Conservation (phyloP, 345 rosid species). For the Murraya koenigii region DNA sequence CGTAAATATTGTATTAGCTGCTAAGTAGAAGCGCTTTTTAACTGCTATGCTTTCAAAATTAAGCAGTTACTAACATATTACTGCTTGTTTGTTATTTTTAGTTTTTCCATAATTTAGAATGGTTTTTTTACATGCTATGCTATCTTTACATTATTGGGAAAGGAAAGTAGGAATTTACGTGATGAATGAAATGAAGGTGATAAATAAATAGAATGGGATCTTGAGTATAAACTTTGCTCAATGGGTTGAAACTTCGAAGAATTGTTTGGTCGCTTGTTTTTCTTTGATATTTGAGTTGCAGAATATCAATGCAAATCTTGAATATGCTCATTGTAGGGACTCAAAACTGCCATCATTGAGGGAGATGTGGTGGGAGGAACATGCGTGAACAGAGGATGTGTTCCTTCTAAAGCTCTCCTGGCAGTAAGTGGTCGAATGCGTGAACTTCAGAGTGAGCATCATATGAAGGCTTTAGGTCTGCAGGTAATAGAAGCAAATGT, state of each 20-base stretch:
- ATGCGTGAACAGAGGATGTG: constrained; percentile 98
- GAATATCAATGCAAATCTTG: background rate
- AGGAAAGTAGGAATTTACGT: background rate
- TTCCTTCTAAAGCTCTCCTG: constrained; percentile 95
- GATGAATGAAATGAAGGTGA: background rate
- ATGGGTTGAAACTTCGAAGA: background rate
- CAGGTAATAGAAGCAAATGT: constrained; percentile 52
- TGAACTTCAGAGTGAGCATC: constrained; percentile 90
- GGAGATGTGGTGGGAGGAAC: constrained; percentile 99
- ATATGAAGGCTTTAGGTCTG: constrained; percentile 90
- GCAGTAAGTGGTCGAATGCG: constrained; percentile 99
- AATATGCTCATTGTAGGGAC: constrained; percentile 46
- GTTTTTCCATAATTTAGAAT: background rate
- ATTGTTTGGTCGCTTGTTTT: background rate
- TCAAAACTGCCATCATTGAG: constrained; percentile 92
- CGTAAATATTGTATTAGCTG: background rate
- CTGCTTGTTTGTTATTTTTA: no score
- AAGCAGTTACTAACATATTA: background rate
- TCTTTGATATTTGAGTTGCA: background rate
- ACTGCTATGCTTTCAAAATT: background rate
- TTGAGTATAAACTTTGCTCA: background rate
- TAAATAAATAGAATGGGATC: background rate
- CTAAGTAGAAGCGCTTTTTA: background rate
- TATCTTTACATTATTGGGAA: background rate
- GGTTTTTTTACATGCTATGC: no score